Base-by-base conservation (phyloP, 2,329 filamentous ascomycete genomes). In the Aureobasidium subglaciale region DNA sequence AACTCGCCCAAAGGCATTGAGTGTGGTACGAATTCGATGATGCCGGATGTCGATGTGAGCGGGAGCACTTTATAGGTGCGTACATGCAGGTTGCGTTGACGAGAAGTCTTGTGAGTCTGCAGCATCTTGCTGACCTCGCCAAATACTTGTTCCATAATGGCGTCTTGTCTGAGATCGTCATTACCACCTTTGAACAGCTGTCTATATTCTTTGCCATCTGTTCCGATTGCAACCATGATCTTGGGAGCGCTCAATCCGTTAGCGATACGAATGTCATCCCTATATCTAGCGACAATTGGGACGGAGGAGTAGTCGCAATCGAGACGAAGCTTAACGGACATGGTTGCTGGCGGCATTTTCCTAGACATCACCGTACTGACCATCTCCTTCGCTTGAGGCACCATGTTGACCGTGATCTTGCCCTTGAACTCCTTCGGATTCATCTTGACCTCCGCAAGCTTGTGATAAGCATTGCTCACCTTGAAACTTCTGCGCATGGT, bases 91-190 rank as follows among this genome's bases (percentile, higher is more conserved):
- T 88, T 88, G 5, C 93, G 86, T 66, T 96, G 90, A 35, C 90
- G 86, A 2, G 93, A 96, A 11, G 85, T 81, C 55, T 89, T 85
- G 69, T 97, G 90, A 46, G 88, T 85, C 67, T 88, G 88, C 24
- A 99, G 77, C 20, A 99, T 81, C 50, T 88, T 88, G 57, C 90
- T 97, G 20, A 96, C 93, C 71, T 95, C 90, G 57, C 91, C 89
- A 68, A 99, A 99, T 1, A 99, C 93, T 71, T 99, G 93, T 71
- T 99, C 95, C 95, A 99, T 99, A 76, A 85, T 99, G 41, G 92
- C 90, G 66, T 99, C 93, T 73, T 99, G 93, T 8, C 95, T 87
- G 11, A 99, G 80, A 67, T 99, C 92, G 68, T 99, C 93, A 66
- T 92, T 92, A 16, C 93, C 91, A 59, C 90, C 90, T 77, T 99